phyloP scores from a whole-genome alignment of 2,329 filamentous ascomycete species.

The Colletotrichum tropicale region DNA sequence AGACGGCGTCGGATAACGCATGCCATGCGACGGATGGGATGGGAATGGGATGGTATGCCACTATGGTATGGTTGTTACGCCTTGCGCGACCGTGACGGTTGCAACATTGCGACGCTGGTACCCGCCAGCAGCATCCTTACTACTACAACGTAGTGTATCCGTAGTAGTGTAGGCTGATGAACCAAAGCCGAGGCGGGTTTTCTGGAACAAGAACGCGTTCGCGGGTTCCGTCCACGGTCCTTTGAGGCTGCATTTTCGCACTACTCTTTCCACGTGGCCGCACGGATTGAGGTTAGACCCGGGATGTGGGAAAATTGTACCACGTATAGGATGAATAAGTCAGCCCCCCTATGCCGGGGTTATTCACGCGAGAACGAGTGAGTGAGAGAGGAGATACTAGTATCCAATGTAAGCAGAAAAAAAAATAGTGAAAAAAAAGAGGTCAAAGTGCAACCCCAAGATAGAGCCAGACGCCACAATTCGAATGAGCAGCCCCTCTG shows the following conservation, averaged over 20 bases:
- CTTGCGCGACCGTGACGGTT: neutral
- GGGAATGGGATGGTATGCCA: neutral
- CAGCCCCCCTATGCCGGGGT: neutral
- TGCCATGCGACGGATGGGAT: neutral
- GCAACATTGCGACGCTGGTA: neutral
- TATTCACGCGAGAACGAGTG: neutral
- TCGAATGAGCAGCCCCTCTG: neutral
- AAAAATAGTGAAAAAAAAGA: neutral
- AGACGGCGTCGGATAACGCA: neutral
- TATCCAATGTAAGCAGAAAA: neutral
- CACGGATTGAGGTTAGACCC: slow-evolving; percentile 1
- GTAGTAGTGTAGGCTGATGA: neutral
- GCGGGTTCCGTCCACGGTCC: neutral
- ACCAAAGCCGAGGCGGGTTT: neutral
- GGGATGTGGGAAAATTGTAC: slow-evolving; percentile 12
- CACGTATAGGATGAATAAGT: neutral
- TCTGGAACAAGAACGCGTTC: neutral
- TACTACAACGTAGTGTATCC: neutral
- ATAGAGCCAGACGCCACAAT: neutral
- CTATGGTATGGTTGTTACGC: neutral
- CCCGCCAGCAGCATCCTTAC: neutral
- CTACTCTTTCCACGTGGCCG: slow-evolving; percentile 4
- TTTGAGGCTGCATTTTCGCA: neutral
- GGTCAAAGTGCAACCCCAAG: neutral
- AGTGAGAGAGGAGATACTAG: neutral